Percentiles rank a stretch among this genome's conserved stretches.
Conservation (phyloP, 108 stramenopile genomes). For the Conticribra guillardii region DNA sequence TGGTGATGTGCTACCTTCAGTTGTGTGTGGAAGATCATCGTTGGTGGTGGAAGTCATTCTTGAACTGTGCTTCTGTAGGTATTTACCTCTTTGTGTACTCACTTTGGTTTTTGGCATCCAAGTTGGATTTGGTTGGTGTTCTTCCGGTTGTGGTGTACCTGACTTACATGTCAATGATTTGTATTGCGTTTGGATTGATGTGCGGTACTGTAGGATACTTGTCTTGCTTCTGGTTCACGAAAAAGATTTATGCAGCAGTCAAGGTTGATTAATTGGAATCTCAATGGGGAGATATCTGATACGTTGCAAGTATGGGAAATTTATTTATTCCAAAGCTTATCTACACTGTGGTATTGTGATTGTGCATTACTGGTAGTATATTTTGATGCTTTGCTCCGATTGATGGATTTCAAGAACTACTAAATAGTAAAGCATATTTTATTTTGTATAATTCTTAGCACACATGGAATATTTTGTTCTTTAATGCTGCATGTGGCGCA, state of each 20-base stretch:
- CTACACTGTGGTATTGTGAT: too few relatives aligned
- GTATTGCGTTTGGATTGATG: constrained; percentile 89
- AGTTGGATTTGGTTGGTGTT: constrained; percentile 88
- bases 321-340: too few relatives aligned
- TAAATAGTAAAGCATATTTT: too few relatives aligned
- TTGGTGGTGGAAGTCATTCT: constrained; percentile 99
- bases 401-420: too few relatives aligned
- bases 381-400: too few relatives aligned
- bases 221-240: constrained; percentile 86
- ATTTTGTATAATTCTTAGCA: too few relatives aligned
- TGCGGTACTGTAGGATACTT: constrained; percentile 94
- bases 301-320: too few relatives aligned
- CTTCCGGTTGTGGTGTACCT: constrained; percentile 93
- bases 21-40: constrained; percentile 98
- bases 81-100: constrained; percentile 97
- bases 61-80: constrained; percentile 93
- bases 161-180: constrained; percentile 97
- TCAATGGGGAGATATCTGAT: too few relatives aligned
- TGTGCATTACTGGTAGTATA: too few relatives aligned
- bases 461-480: too few relatives aligned
- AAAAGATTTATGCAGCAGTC: constrained; percentile 82
- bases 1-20: constrained; percentile 98
- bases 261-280: constrained; percentile 89
- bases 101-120: constrained; percentile 91
- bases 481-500: too few relatives aligned